Conservation (phyloP, 345 rosid species). For the Arabidopsis suecica region DNA sequence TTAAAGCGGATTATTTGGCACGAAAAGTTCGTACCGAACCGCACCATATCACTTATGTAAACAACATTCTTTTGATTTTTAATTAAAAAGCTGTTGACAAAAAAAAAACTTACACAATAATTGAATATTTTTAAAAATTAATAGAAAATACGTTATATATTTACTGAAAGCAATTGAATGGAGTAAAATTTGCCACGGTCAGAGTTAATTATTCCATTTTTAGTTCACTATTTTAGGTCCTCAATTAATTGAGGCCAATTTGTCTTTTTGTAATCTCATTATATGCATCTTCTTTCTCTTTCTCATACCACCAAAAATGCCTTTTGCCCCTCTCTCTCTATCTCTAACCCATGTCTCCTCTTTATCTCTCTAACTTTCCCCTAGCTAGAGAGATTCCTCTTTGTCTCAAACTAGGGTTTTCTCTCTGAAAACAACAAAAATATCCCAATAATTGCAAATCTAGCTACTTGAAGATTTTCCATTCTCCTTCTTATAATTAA, state of each 20-base stretch:
- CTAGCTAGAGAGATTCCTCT: slow-evolving; percentile 28
- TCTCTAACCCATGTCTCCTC: neutral
- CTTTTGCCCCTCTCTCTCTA: slow-evolving; percentile 34
- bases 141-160: neutral
- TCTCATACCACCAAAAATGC: slow-evolving; percentile 42
- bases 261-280: slow-evolving; percentile 37
- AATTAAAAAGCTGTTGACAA: too few relatives aligned
- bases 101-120: neutral
- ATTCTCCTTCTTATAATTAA: neutral
- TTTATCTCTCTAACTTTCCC: slow-evolving; percentile 43
- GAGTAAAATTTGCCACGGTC: slow-evolving; percentile 25
- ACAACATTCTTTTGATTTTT: too few relatives aligned
- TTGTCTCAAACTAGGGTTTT: slow-evolving; percentile 45
- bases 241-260: slow-evolving; percentile 40
- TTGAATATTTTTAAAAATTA: neutral
- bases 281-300: slow-evolving; percentile 32
- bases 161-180: slow-evolving; percentile 3
- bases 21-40: too few relatives aligned
- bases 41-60: too few relatives aligned
- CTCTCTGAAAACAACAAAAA: slow-evolving; percentile 19
- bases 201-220: neutral
- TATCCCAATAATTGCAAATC: slow-evolving; percentile 21
- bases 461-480: neutral
- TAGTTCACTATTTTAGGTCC: slow-evolving; percentile 34
- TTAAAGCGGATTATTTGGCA: too few relatives aligned